These are phyloP conservation scores for Pleurotus djamor DNA, from an alignment of 768 basidiomycete species.

Conservation along the genomic window DNA sequence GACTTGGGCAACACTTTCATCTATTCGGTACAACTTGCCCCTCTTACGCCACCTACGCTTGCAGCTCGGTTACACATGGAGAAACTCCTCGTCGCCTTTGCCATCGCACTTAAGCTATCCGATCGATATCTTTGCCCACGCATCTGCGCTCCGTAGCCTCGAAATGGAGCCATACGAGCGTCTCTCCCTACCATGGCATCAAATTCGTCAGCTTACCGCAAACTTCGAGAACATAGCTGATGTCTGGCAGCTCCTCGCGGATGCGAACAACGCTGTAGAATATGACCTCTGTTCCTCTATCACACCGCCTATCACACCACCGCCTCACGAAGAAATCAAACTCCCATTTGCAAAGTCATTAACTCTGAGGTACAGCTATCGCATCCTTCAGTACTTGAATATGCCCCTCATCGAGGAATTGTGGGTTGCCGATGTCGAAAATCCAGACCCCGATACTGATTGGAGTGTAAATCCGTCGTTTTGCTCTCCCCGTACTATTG, in stretches of 20 bases:
- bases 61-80: slow-evolving; percentile 1
- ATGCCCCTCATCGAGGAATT: slow-evolving; percentile 1
- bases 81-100: background rate
- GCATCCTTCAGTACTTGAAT: background rate
- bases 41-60: background rate
- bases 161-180: background rate
- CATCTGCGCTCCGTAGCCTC: background rate
- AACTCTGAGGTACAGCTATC: background rate
- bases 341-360: background rate
- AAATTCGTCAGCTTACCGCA: background rate
- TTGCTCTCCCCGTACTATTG: background rate
- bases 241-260: background rate
- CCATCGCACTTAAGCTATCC: background rate
- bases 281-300: background rate
- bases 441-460: background rate
- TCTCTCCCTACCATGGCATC: background rate
- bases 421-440: background rate
- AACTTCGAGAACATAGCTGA: background rate
- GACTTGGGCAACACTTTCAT: background rate
- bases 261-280: background rate
- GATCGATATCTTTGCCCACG: background rate
- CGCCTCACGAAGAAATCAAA: background rate
- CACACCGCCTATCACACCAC: background rate
- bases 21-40: background rate
- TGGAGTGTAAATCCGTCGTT: background rate